These are phyloP conservation scores for Rhynchospora breviuscula DNA, from an alignment of 176 grass and related monocot species.

Conservation along the genomic window DNA sequence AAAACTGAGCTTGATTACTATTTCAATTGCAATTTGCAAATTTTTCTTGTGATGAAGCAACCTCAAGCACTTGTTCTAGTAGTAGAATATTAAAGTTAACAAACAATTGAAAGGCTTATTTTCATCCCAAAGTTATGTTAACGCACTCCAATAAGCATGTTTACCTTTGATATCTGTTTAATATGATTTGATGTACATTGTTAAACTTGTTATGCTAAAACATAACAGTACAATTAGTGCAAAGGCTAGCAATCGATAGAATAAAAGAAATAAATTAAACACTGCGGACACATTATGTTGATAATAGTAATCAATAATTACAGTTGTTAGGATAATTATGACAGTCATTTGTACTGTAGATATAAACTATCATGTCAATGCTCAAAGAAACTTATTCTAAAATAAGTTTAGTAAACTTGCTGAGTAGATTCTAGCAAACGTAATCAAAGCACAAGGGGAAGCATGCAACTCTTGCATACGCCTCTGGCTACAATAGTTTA, in stretches of 20 bases:
- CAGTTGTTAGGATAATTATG: background rate
- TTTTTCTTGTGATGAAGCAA: background rate
- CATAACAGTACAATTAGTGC: background rate
- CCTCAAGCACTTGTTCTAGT: background rate
- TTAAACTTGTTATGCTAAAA: background rate
- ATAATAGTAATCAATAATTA: background rate
- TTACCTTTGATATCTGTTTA: background rate
- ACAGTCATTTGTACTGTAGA: background rate
- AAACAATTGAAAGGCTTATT: background rate
- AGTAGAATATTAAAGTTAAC: background rate
- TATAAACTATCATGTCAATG: background rate
- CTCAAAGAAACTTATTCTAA: background rate
- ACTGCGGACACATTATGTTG: background rate
- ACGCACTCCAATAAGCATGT: background rate
- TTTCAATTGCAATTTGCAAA: background rate
- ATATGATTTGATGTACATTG: background rate
- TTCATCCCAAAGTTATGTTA: background rate
- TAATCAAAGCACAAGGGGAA: conserved; percentile 15
- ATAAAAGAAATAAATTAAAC: background rate
- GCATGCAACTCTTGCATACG: background rate
- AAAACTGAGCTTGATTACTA: background rate
- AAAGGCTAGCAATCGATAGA: background rate
- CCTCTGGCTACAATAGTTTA: conserved; percentile 14
- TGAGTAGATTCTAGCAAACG: background rate
- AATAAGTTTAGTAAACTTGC: background rate